phyloP scores from a whole-genome alignment of 1,284 basidiomycete genomes.

The Acaromyces ingoldii region DNA sequence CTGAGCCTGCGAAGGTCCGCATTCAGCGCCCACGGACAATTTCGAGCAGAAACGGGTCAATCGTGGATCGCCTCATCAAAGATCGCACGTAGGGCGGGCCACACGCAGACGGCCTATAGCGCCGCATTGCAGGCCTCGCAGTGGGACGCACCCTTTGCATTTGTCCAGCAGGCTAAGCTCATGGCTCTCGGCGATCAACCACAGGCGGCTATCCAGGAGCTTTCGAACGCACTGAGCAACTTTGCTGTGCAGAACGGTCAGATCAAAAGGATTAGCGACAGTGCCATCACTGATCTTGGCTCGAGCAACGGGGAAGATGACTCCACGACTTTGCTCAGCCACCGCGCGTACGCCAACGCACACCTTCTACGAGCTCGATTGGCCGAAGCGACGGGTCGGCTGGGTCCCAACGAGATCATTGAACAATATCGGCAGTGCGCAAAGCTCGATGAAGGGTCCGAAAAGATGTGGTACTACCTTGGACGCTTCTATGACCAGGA shows the following conservation, averaged over 20 bases:
- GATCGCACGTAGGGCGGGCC: constrained; percentile 88
- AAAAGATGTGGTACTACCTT: constrained; percentile 53
- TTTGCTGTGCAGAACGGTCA: constrained; percentile 6
- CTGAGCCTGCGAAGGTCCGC: constrained; percentile 84
- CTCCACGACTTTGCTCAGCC: no score
- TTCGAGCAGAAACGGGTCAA: constrained; percentile 63
- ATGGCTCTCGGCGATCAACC: constrained; percentile 74
- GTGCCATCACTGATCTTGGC: not conserved
- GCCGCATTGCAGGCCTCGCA: constrained; percentile 86
- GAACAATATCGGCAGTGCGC: constrained; percentile 50
- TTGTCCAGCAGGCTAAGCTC: constrained; percentile 87
- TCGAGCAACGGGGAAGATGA: no score
- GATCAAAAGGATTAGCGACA: not conserved
- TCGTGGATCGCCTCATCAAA: constrained; percentile 91
- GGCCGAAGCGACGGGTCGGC: constrained; percentile 83
- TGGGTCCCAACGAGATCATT: constrained; percentile 63
- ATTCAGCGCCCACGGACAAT: constrained; percentile 62
- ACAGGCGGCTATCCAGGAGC: constrained; percentile 78
- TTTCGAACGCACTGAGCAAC: constrained; percentile 68
- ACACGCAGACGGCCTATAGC: constrained; percentile 94
- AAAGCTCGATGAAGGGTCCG: constrained; percentile 57
- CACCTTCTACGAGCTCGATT: constrained; percentile 83
- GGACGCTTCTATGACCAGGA: constrained; percentile 34
- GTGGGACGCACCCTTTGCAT: constrained; percentile 69
- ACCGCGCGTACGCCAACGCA: constrained; percentile 58